Evolutionary conservation across 305 asterid genomes (phyloP), one percentile per base, ranked within the genome.

Genomic region (Fraxinus ornus): DNA sequence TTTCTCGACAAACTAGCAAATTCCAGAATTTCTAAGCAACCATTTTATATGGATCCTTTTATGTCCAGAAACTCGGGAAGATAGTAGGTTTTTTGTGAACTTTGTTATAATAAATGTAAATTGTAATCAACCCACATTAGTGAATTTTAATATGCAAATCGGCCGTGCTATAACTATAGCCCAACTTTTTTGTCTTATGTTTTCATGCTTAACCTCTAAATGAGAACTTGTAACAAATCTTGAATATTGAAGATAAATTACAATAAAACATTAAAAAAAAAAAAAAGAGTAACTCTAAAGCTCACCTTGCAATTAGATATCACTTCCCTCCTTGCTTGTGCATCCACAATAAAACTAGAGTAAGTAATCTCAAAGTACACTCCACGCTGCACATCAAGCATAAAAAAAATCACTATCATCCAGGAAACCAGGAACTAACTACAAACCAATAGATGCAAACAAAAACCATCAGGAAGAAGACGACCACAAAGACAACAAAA

Each of bases 341-440:
- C 91, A 91, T 94, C 95, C 77, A 78, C 79, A 62, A 96, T 80
- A 83, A 94, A 94, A 85, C 92, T 89, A 62, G 95, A 89, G 89
- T 94, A 96, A 19, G 93, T 81, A 80, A 96, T 92, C 97, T 94
- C 98, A 84, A 96, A 96, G 90, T 87, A 92, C 82, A 96, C 88
- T 55, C 98, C 98, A 24, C 98, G 92, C 98, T 94, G 94, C 90
- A 91, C 64, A 76, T 47, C 75, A 83, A 80, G 80, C 80, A 84
- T 7, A 37, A 7, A 37, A 79, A 10, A 0, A 17, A 44, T 35
- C 64, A 35, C 39, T 71, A 78, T 78, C 79, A 75, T 83, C 82
- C 70, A 22, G 79, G 35, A 74, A 49, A 49, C 19, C 15, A 49
- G 60, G 19, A 49, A 49, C 19, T 49, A 49, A 13, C 7, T 2